Evolutionary conservation across 176 grass and related monocot species (phyloP).

Genomic region (Oryza meridionalis): DNA sequence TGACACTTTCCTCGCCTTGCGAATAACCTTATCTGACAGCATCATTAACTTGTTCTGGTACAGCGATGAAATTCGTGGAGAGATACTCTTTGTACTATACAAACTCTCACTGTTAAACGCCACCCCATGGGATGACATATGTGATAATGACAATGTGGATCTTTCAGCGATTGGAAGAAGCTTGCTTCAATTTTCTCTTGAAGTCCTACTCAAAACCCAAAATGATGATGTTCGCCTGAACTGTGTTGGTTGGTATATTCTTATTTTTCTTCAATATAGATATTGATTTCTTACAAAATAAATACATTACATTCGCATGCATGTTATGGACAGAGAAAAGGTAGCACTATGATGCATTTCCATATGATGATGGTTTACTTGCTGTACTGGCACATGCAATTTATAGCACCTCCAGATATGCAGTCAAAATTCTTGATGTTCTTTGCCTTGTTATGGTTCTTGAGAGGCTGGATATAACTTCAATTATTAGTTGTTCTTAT

Average conservation of each 20-base stretch:
- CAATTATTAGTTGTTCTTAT: conserved; percentile 14
- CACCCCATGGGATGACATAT: conserved; percentile 71
- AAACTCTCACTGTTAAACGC: conserved; percentile 69
- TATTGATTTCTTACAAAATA: not conserved
- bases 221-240: conserved; percentile 87
- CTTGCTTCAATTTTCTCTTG: conserved; percentile 66
- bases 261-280: conserved; percentile 7
- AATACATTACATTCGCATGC: not conserved
- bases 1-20: conserved; percentile 12
- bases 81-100: conserved; percentile 88
- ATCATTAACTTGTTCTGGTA: conserved; percentile 50
- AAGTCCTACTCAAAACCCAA: conserved; percentile 89
- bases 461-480: conserved; percentile 20
- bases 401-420: not conserved
- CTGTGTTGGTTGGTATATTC: conserved; percentile 75
- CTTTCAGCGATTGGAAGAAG: conserved; percentile 46
- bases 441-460: conserved; percentile 3
- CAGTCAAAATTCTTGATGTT: not conserved
- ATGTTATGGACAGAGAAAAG: not conserved
- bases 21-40: conserved; percentile 17
- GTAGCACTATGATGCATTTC: conserved; percentile 20
- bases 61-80: conserved; percentile 87
- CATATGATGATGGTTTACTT: not conserved
- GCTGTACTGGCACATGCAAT: conserved; percentile 1
- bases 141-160: conserved; percentile 44